These are phyloP conservation scores for Diaporthe helianthi DNA, from an alignment of 2,329 filamentous ascomycete species.

Conservation along the genomic window DNA sequence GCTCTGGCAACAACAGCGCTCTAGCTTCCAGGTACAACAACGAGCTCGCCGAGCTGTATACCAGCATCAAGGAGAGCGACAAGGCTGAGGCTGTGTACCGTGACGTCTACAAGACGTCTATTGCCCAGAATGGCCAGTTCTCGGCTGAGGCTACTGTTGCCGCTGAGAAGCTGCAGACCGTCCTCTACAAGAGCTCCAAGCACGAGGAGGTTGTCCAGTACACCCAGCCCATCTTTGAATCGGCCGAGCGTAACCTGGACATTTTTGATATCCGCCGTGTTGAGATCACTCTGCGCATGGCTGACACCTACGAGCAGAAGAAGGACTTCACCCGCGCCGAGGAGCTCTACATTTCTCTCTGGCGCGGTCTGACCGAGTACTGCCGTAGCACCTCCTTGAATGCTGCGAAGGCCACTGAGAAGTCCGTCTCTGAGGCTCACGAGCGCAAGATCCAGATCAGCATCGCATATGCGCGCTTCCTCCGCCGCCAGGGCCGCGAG, in stretches of 20 bases:
- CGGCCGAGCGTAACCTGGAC: slow-evolving; percentile 32
- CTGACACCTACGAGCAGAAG: slow-evolving; percentile 35
- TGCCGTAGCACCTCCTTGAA: slow-evolving; percentile 33
- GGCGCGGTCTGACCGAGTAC: slow-evolving; percentile 37
- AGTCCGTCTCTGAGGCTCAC: slow-evolving; percentile 35
- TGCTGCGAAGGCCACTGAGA: slow-evolving; percentile 20
- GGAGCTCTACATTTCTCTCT: slow-evolving; percentile 38
- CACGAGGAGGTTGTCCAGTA: slow-evolving; percentile 35
- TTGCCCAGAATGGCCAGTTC: slow-evolving; percentile 33
- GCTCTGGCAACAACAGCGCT: slow-evolving; percentile 32
- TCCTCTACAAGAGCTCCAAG: slow-evolving; percentile 33
- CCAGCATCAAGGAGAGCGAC: slow-evolving; percentile 33
- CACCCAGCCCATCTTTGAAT: slow-evolving; percentile 35
- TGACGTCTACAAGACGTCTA: slow-evolving; percentile 32
- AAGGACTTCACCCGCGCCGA: slow-evolving; percentile 36
- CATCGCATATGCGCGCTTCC: slow-evolving; percentile 36
- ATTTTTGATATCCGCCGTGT: slow-evolving; percentile 35
- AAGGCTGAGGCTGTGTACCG: slow-evolving; percentile 35
- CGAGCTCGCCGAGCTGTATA: slow-evolving; percentile 36
- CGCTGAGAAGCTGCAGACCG: slow-evolving; percentile 35
- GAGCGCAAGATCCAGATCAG: slow-evolving; percentile 37
- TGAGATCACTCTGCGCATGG: slow-evolving; percentile 34
- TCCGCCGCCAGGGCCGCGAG: slow-evolving; percentile 34
- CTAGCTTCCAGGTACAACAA: slow-evolving; percentile 35
- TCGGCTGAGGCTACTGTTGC: slow-evolving; percentile 31